Evolutionary conservation across 495 filamentous ascomycete genomes (phyloP), one percentile per base, ranked within the genome.

Genomic region (Alectoria sarmentosa): DNA sequence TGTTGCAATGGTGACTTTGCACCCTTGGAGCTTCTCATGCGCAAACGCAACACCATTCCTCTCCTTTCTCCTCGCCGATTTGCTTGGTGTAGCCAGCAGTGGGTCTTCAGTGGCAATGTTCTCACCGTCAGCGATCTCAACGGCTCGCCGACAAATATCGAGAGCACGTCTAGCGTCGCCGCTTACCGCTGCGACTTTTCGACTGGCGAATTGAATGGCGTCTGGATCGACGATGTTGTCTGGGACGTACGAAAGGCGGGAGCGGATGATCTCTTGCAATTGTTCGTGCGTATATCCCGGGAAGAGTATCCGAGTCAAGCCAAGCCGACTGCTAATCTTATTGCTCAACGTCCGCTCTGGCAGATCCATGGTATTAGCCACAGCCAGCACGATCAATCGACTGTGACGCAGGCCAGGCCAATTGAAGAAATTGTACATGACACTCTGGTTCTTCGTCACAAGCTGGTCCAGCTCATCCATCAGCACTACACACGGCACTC

Each of bases 391-490:
- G 72, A 98, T 96, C 41, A 99, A 81, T 55, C 91, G 83, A 37
- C 90, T 94, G 72, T 99, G 91, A 41, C 89, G 85, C 26, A 96
- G 82, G 26, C 87, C 86, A n/a, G 95, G 95, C 95, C 95, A 99
- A 71, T 99, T 99, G 84, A 99, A 99, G 76, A 99, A 99, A 72
- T 99, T 99, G 78, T 99, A 99, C 95, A 99, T 99, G 72, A 99
- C 95, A 34, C 90, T 91, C 69, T 99, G 95, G 71, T 94, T 96
- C 65, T 91, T 92, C 28, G 95, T 99, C 4, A 97, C 95, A 7
- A 99, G 83, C 72, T 99, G 95, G 76, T 99, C 95, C 48, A 99
- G 83, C 77, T 99, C 95, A 71, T 99, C 95, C 95, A 99, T 99
- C 48, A 99, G 77, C 11, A 99, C 95, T 34, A 99, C 95, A 71